phyloP scores from a whole-genome alignment of 2,329 filamentous ascomycete genomes.

The Amauroascus niger region DNA sequence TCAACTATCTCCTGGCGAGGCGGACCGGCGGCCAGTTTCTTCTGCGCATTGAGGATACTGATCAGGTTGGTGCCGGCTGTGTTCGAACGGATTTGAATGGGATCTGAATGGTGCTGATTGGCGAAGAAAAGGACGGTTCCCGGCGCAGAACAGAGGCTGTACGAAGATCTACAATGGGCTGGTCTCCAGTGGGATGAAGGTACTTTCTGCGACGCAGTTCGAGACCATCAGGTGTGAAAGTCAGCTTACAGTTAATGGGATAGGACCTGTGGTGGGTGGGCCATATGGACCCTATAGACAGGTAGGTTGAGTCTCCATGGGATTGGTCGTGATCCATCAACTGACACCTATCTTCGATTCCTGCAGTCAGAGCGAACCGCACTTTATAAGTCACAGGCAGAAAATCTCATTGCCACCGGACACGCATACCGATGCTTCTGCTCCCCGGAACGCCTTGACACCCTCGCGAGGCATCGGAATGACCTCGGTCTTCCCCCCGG shows the following conservation, averaged over 20 bases:
- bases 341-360: slow-evolving; percentile 15
- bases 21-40: slow-evolving; percentile 84
- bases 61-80: slow-evolving; percentile 52
- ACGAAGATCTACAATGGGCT: slow-evolving; percentile 76
- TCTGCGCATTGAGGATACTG: slow-evolving; percentile 87
- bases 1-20: slow-evolving; percentile 84
- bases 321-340: not conserved
- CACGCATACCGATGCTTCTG: slow-evolving; percentile 94
- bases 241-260: slow-evolving; percentile 10
- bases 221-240: not conserved
- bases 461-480: slow-evolving; percentile 54
- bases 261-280: slow-evolving; percentile 70
- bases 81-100: not conserved
- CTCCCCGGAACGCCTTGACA: slow-evolving; percentile 57
- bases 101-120: slow-evolving; percentile 25
- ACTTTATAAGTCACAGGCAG: slow-evolving; percentile 62
- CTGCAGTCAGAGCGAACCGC: slow-evolving; percentile 64
- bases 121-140: slow-evolving; percentile 65
- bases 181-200: slow-evolving; percentile 91
- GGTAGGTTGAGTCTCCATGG: slow-evolving; percentile 38
- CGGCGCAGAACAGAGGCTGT: slow-evolving; percentile 68
- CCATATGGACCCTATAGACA: slow-evolving; percentile 78
- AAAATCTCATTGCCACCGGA: slow-evolving; percentile 57
- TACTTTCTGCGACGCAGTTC: slow-evolving; percentile 24
- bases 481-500: slow-evolving; percentile 49